Conservation (phyloP, 257 asterid species). For the Henckelia pumila region DNA sequence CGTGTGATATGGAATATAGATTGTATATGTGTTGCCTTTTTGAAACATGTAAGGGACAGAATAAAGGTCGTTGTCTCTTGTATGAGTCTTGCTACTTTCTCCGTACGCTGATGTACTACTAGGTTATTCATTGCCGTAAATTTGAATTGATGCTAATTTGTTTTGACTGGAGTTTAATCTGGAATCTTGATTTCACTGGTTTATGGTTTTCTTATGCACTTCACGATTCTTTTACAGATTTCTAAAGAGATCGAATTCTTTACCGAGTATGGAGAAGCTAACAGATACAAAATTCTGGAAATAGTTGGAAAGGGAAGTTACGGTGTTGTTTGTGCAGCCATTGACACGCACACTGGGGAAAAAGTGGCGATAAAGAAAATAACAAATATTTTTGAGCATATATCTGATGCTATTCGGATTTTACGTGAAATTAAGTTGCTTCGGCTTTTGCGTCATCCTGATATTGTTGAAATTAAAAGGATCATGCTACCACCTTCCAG, state of each 20-base stretch:
- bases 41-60: background rate
- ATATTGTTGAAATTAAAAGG: slow-evolving; percentile 91
- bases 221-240: slow-evolving; percentile 46
- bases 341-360: slow-evolving; percentile 80
- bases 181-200: background rate
- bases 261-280: slow-evolving; percentile 96
- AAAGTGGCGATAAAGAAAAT: slow-evolving; percentile 95
- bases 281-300: slow-evolving; percentile 88
- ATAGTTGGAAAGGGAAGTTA: slow-evolving; percentile 97
- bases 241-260: slow-evolving; percentile 79
- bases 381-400: slow-evolving; percentile 90
- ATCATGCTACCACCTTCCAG: slow-evolving; percentile 94
- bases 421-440: slow-evolving; percentile 97
- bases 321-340: slow-evolving; percentile 96
- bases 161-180: slow-evolving; percentile 1
- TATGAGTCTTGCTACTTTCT: background rate
- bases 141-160: background rate
- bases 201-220: background rate
- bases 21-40: background rate
- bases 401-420: slow-evolving; percentile 94
- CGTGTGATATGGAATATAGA: background rate
- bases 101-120: background rate
- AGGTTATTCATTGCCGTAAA: no score
- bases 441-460: slow-evolving; percentile 94
- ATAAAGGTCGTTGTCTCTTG: background rate